Conservation (phyloP, 768 basidiomycete species). For the Crucibulum laeve region DNA sequence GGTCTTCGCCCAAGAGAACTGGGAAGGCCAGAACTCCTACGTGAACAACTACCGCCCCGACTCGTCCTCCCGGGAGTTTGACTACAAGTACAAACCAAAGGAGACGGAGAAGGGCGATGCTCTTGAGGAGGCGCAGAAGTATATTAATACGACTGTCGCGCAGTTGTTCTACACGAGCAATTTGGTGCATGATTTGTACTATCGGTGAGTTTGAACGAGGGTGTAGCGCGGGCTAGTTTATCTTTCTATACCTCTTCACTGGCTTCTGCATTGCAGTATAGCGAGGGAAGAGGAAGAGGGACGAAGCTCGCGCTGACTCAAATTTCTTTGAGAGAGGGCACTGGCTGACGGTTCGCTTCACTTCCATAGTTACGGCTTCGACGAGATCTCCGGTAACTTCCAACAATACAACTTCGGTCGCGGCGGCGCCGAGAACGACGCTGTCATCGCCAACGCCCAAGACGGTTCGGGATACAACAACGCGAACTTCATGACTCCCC, state of each 20-base stretch:
- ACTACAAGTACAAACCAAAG: slow-evolving; percentile 74
- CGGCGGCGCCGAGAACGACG: slow-evolving; percentile 84
- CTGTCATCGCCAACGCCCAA: slow-evolving; percentile 92
- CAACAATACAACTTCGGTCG: slow-evolving; percentile 95
- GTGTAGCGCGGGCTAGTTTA: no score
- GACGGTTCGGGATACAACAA: slow-evolving; percentile 93
- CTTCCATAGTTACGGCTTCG: slow-evolving; percentile 94
- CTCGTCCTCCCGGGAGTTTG: slow-evolving; percentile 50
- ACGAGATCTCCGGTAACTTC: slow-evolving; percentile 92
- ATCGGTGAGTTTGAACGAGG: slow-evolving; percentile 52
- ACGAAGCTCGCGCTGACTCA: no score
- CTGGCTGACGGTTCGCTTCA: slow-evolving; percentile 13
- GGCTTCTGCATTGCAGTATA: no score
- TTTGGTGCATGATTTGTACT: slow-evolving; percentile 78
- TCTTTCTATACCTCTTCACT: neutral
- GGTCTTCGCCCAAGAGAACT: slow-evolving; percentile 94
- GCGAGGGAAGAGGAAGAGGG: no score
- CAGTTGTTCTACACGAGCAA: slow-evolving; percentile 89
- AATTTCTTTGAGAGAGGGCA: neutral
- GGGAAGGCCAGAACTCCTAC: slow-evolving; percentile 67
- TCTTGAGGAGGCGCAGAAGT: slow-evolving; percentile 67
- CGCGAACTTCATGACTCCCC: slow-evolving; percentile 87
- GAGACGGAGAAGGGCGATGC: slow-evolving; percentile 51
- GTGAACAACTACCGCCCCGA: slow-evolving; percentile 78
- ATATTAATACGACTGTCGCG: slow-evolving; percentile 82